phyloP scores from a whole-genome alignment of 352 stramenopile species.

The Phytopythium sindhum region DNA sequence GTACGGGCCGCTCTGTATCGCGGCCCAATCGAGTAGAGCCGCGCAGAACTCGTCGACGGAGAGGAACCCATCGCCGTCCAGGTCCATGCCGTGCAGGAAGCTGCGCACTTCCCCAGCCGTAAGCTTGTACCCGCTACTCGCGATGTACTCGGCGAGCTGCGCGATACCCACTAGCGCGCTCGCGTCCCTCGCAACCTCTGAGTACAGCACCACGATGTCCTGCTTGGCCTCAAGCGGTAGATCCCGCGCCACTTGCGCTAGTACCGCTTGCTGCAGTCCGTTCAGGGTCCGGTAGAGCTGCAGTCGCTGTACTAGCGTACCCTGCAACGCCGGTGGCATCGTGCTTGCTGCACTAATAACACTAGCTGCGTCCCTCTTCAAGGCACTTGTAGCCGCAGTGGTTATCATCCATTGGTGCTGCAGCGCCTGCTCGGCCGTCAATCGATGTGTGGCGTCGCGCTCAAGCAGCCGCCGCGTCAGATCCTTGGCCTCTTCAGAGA shows the following conservation, averaged over 20 bases:
- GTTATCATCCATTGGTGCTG: slow-evolving; percentile 63
- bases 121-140: slow-evolving; percentile 53
- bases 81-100: slow-evolving; percentile 57
- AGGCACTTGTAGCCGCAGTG: slow-evolving; percentile 18
- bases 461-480: slow-evolving; percentile 47
- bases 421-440: slow-evolving; percentile 60
- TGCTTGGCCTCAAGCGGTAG: slow-evolving; percentile 56
- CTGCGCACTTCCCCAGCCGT: slow-evolving; percentile 54
- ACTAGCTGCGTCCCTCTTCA: slow-evolving; percentile 11
- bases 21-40: slow-evolving; percentile 63
- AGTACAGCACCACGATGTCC: slow-evolving; percentile 65
- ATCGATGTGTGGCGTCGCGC: slow-evolving; percentile 30
- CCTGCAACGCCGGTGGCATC: slow-evolving; percentile 33
- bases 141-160: slow-evolving; percentile 53
- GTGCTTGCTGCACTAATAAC: slow-evolving; percentile 21
- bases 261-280: slow-evolving; percentile 59
- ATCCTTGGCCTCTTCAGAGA: slow-evolving; percentile 59
- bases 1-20: slow-evolving; percentile 37
- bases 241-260: slow-evolving; percentile 49
- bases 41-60: slow-evolving; percentile 63
- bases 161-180: slow-evolving; percentile 42
- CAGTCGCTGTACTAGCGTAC: slow-evolving; percentile 69
- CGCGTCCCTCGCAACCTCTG: slow-evolving; percentile 49
- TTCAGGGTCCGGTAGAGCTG: slow-evolving; percentile 75
- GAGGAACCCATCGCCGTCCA: slow-evolving; percentile 61